Conservation (phyloP, 345 rosid species). For the Eucalyptus cloeziana region DNA sequence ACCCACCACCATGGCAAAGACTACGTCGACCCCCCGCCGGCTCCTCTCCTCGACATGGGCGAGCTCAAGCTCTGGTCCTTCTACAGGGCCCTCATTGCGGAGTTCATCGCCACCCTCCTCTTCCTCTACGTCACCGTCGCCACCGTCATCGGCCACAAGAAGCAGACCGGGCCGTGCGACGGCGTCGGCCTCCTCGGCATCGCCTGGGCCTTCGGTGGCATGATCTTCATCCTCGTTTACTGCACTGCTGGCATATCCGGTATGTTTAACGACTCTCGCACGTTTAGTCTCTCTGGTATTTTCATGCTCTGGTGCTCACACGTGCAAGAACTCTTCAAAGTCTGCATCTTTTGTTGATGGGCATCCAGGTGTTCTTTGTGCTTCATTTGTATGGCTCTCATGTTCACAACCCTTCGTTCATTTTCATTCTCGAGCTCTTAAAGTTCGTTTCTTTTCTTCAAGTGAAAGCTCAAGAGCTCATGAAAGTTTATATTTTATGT, state of each 20-base stretch:
- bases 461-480: background rate
- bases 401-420: background rate
- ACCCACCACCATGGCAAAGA: conserved; percentile 45
- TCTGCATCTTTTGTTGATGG: background rate
- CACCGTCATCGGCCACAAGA: conserved; percentile 73
- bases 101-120: conserved; percentile 88
- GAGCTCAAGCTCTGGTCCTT: conserved; percentile 84
- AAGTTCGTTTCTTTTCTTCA: background rate
- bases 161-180: conserved; percentile 42
- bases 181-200: conserved; percentile 90
- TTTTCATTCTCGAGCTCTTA: background rate
- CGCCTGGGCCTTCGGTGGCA: conserved; percentile 94
- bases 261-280: background rate
- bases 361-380: background rate
- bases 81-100: conserved; percentile 89
- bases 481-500: background rate
- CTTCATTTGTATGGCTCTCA: background rate
- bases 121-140: conserved; percentile 82
- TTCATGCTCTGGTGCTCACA: background rate
- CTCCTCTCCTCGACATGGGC: conserved; percentile 52
- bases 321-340: background rate
- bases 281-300: background rate
- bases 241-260: conserved; percentile 92
- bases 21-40: conserved; percentile 97
- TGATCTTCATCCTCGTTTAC: conserved; percentile 62